Evolutionary conservation across 148 eudicot species (phyloP).

Genomic region (Rhododendron kiyosumense): DNA sequence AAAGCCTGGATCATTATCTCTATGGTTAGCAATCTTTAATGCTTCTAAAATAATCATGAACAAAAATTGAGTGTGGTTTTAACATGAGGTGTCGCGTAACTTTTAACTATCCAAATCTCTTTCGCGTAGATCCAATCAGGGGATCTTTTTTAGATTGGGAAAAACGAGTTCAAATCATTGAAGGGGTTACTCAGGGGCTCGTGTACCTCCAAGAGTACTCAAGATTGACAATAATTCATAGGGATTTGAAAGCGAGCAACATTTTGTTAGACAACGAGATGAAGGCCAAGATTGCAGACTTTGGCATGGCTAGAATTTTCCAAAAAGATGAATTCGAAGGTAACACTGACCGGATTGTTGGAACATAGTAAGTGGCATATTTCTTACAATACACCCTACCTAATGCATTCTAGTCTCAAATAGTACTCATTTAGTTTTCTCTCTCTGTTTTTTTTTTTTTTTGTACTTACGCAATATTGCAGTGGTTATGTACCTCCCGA

Average conservation of each 20-base stretch:
- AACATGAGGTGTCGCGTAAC: not conserved
- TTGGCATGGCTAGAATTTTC: not conserved
- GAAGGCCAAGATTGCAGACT: not conserved
- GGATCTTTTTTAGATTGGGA: too few species aligned
- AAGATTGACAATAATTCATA: too few species aligned
- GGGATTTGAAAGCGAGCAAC: not conserved
- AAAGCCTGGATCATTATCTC: conserved; percentile 26
- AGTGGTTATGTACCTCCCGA: not conserved
- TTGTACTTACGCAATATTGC: not conserved
- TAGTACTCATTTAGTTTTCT: not conserved
- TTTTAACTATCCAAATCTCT: not conserved
- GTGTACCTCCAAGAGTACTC: too few species aligned
- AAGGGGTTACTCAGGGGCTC: too few species aligned
- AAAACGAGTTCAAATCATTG: too few species aligned
- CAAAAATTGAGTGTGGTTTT: not conserved
- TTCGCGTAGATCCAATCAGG: too few species aligned
- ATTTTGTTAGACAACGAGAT: not conserved
- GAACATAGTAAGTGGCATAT: not conserved
- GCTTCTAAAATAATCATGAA: not conserved
- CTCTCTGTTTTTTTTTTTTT: too few species aligned
- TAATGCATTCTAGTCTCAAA: not conserved
- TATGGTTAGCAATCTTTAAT: conserved; percentile 17
- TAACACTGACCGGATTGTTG: not conserved
- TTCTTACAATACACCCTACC: not conserved
- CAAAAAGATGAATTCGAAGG: not conserved